Evolutionary conservation across 1,284 basidiomycete genomes (phyloP).

Genomic region (Marasmius fiardii): DNA sequence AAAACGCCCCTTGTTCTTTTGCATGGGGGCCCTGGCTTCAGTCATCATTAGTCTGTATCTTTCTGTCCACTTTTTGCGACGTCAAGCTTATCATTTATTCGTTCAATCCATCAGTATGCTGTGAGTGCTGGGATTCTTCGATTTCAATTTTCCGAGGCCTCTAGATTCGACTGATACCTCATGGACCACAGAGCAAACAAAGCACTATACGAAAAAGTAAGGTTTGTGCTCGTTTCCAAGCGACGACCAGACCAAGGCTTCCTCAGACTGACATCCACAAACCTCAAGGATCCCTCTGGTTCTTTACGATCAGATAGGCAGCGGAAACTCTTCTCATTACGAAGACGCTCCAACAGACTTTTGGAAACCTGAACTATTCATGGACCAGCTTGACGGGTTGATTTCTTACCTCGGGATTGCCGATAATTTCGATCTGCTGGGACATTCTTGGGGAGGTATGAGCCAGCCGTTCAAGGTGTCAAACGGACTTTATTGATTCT

Average conservation of each 20-base stretch:
- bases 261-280: too few relatives aligned
- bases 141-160: not conserved
- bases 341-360: slow-evolving; percentile 30
- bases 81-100: not conserved
- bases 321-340: slow-evolving; percentile 34
- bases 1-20: slow-evolving; percentile 32
- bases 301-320: slow-evolving; percentile 39
- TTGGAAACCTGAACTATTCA: slow-evolving; percentile 31
- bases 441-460: slow-evolving; percentile 40
- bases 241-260: not conserved
- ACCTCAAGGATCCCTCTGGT: slow-evolving; percentile 28
- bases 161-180: not conserved
- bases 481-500: not conserved
- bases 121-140: not conserved
- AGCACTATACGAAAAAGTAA: slow-evolving; percentile 3
- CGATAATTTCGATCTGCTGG: slow-evolving; percentile 27
- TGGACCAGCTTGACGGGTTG: slow-evolving; percentile 31
- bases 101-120: not conserved
- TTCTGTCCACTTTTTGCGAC: not conserved
- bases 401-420: slow-evolving; percentile 22
- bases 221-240: too few relatives aligned
- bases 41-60: slow-evolving; percentile 18
- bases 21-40: slow-evolving; percentile 37
- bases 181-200: not conserved
- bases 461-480: not conserved